Conservation (phyloP, 352 stramenopile genomes). For the Globisporangium radiosum region DNA sequence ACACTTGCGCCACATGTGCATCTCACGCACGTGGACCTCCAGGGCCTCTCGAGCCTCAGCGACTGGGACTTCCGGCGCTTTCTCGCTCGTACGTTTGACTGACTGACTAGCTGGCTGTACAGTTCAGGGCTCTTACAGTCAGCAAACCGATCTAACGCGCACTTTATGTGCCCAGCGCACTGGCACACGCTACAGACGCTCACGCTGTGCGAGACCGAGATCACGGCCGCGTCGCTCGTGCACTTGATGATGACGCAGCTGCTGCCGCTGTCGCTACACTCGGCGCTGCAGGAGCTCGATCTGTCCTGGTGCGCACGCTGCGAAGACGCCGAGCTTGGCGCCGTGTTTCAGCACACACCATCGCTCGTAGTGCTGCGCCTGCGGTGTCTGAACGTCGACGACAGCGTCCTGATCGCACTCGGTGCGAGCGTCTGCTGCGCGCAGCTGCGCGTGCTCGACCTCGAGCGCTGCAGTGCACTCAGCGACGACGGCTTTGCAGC, state of each 20-base stretch:
- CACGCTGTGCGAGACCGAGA: slow-evolving; percentile 14
- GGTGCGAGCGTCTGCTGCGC: background rate
- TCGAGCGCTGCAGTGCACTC: slow-evolving; percentile 18
- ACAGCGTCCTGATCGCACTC: slow-evolving; percentile 6
- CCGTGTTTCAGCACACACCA: slow-evolving; percentile 8
- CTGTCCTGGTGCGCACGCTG: slow-evolving; percentile 19
- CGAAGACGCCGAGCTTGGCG: slow-evolving; percentile 4
- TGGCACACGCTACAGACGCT: slow-evolving; percentile 5
- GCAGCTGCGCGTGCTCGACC: slow-evolving; percentile 12
- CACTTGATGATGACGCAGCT: background rate
- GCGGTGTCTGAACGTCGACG: slow-evolving; percentile 14
- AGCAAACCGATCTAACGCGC: background rate
- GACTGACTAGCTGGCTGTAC: too few relatives aligned
- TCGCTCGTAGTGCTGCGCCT: slow-evolving; percentile 11
- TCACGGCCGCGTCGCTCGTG: slow-evolving; percentile 7
- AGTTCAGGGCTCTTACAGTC: too few relatives aligned
- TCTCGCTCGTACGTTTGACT: slow-evolving; percentile 6
- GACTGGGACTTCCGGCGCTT: slow-evolving; percentile 3
- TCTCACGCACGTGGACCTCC: slow-evolving; percentile 11
- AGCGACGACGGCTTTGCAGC: slow-evolving; percentile 9
- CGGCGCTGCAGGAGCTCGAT: slow-evolving; percentile 9
- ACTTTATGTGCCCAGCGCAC: slow-evolving; percentile 3
- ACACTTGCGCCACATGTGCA: background rate
- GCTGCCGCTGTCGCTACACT: background rate
- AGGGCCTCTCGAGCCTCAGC: slow-evolving; percentile 8